These are phyloP conservation scores for Sungouiozyma intestinalis DNA, from an alignment of 805 yeast genomes.

Conservation along the genomic window DNA sequence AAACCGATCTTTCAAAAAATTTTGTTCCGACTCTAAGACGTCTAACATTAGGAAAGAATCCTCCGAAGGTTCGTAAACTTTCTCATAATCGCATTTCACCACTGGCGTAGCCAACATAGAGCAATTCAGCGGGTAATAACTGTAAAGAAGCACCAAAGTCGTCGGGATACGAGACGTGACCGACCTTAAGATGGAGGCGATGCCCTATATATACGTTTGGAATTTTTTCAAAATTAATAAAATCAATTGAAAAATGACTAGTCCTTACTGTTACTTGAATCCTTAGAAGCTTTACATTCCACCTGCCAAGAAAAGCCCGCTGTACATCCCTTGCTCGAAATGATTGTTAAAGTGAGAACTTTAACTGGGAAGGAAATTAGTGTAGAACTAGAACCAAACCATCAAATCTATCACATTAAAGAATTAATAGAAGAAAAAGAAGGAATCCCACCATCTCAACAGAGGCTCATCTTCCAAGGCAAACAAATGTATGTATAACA, in stretches of 20 bases:
- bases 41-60: constrained; percentile 83
- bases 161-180: neutral
- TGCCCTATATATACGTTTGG: neutral
- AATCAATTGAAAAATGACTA: neutral
- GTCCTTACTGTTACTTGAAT: too few species aligned
- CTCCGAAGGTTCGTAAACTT: constrained; percentile 90
- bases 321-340: too few species aligned
- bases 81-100: constrained; percentile 48
- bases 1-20: constrained; percentile 27
- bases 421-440: constrained; percentile 92
- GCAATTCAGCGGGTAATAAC: too few species aligned
- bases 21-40: constrained; percentile 53
- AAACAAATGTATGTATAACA: constrained; percentile 65
- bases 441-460: constrained; percentile 95
- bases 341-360: constrained; percentile 23
- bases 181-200: neutral
- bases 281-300: too few species aligned
- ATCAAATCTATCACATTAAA: constrained; percentile 57
- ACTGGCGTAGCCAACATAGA: constrained; percentile 75
- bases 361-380: constrained; percentile 30
- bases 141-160: too few species aligned
- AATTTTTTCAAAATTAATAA: neutral
- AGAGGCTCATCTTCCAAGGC: constrained; percentile 81
- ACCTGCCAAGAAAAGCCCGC: too few species aligned
- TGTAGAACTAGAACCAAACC: constrained; percentile 26